Percentiles rank a stretch among this genome's conserved stretches.
Evolutionary conservation across 345 rosid species (phyloP).

Genomic region (Zanthoxylum bungeanum): DNA sequence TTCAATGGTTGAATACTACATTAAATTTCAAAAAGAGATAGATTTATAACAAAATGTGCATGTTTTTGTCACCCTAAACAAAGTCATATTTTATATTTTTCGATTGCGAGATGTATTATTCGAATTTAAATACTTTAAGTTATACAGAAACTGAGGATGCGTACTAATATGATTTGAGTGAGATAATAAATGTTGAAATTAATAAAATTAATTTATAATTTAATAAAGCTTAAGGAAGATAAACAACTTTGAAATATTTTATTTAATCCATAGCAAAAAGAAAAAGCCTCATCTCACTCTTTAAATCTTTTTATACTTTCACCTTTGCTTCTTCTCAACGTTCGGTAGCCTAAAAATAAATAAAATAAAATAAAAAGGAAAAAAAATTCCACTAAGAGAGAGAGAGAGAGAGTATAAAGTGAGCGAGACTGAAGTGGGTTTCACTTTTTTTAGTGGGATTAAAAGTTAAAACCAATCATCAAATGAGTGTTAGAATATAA

Average conservation of each 20-base stretch:
- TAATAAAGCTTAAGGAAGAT: background rate
- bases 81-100: no score
- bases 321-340: conserved; percentile 42
- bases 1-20: no score
- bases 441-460: background rate
- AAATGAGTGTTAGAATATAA: no score
- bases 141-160: no score
- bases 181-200: no score
- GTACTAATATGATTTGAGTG: no score
- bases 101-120: no score
- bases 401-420: background rate
- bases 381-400: background rate
- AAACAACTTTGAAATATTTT: background rate
- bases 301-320: conserved; percentile 21
- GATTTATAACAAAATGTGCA: no score
- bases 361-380: background rate
- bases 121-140: no score
- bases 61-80: no score
- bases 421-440: background rate
- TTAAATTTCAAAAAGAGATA: no score
- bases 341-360: conserved; percentile 24
- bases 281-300: background rate
- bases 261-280: background rate
- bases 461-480: no score
- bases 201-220: background rate